phyloP scores from a whole-genome alignment of 768 basidiomycete genomes.

The Galerina marginata region DNA sequence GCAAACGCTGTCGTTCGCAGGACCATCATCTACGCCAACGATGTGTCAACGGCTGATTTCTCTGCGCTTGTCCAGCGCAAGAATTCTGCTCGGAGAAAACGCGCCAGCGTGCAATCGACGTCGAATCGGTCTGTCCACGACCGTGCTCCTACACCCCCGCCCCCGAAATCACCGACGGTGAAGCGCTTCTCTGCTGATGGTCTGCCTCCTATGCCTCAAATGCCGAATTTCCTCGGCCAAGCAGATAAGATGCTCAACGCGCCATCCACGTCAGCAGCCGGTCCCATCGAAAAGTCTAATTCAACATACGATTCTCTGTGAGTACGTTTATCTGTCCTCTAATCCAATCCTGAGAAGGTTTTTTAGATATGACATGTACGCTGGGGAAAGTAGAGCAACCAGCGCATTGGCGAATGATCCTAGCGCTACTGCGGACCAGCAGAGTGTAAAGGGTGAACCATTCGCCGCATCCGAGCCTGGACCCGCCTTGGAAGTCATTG shows the following conservation, averaged over 20 bases:
- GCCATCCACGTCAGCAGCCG: slow-evolving; percentile 43
- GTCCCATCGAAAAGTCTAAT: slow-evolving; percentile 64
- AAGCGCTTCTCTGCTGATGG: slow-evolving; percentile 71
- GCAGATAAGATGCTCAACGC: slow-evolving; percentile 42
- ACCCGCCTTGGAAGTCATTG: slow-evolving; percentile 78
- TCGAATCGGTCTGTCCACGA: slow-evolving; percentile 82
- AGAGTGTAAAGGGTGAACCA: slow-evolving; percentile 32
- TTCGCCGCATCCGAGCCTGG: slow-evolving; percentile 48
- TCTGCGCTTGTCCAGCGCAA: slow-evolving; percentile 60
- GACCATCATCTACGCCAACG: slow-evolving; percentile 81
- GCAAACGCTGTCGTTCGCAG: slow-evolving; percentile 68
- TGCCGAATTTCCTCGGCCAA: slow-evolving; percentile 58
- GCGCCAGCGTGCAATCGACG: slow-evolving; percentile 61
- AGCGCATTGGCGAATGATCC: slow-evolving; percentile 39
- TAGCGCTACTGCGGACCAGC: slow-evolving; percentile 36
- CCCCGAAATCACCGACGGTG: slow-evolving; percentile 57
- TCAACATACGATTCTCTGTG: slow-evolving; percentile 82
- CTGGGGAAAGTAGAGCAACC: slow-evolving; percentile 57
- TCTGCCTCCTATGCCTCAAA: slow-evolving; percentile 72
- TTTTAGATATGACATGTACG: slow-evolving; percentile 79
- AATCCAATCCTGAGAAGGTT: slow-evolving; percentile 26
- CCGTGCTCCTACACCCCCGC: slow-evolving; percentile 86
- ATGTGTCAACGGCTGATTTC: slow-evolving; percentile 63
- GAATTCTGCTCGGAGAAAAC: slow-evolving; percentile 62
- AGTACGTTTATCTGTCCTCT: slow-evolving; percentile 37